phyloP scores from a whole-genome alignment of 176 grass and related monocot genomes.

The Oryza punctata region DNA sequence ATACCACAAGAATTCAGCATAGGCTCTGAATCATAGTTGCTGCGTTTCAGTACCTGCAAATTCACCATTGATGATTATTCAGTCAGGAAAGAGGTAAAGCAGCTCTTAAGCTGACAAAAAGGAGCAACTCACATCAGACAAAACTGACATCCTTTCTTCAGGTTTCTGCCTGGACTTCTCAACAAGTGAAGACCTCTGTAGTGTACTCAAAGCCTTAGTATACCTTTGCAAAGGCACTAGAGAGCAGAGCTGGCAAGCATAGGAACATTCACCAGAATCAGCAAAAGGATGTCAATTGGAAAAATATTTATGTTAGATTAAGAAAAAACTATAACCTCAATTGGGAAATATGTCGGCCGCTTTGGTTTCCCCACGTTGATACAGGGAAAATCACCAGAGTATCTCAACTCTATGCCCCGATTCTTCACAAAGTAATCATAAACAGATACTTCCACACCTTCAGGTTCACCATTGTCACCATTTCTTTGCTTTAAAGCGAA shows the following conservation, averaged over 20 bases:
- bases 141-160: slow-evolving; percentile 68
- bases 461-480: slow-evolving; percentile 46
- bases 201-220: slow-evolving; percentile 66
- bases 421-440: slow-evolving; percentile 73
- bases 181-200: slow-evolving; percentile 74
- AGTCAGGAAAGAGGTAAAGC: background rate
- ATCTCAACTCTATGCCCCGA: slow-evolving; percentile 58
- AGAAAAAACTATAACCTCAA: slow-evolving; percentile 55
- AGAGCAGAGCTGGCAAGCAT: slow-evolving; percentile 55
- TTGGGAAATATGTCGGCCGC: slow-evolving; percentile 67
- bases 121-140: slow-evolving; percentile 55
- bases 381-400: slow-evolving; percentile 75
- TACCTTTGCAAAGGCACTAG: slow-evolving; percentile 77
- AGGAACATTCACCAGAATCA: slow-evolving; percentile 26
- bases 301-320: background rate
- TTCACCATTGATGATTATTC: background rate
- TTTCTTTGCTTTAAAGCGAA: slow-evolving; percentile 66
- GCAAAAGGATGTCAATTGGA: background rate
- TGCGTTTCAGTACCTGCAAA: slow-evolving; percentile 54
- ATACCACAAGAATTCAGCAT: slow-evolving; percentile 77
- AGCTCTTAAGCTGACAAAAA: background rate
- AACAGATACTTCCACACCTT: slow-evolving; percentile 58
- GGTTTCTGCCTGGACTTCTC: slow-evolving; percentile 97
- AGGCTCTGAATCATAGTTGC: slow-evolving; percentile 70
- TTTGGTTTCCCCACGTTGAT: slow-evolving; percentile 97